Evolutionary conservation across 305 asterid species (phyloP).

Genomic region (Fraxinus sp.): DNA sequence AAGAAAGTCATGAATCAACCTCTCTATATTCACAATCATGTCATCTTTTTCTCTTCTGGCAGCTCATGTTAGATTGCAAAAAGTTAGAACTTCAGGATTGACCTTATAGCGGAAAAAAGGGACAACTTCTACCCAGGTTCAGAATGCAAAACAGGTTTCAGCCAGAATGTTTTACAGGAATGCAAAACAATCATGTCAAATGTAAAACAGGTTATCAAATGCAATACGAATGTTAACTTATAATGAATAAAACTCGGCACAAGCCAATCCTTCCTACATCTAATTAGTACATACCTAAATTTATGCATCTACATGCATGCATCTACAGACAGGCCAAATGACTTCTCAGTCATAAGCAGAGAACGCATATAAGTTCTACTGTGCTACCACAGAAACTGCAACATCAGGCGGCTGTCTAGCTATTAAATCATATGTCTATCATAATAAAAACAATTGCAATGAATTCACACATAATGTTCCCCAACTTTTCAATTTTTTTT

Average conservation of each 20-base stretch:
- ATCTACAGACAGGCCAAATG: background rate
- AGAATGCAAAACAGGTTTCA: background rate
- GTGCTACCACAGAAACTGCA: background rate
- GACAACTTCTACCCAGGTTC: background rate
- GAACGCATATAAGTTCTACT: background rate
- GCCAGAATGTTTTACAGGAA: background rate
- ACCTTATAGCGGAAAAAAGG: background rate
- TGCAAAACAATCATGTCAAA: background rate
- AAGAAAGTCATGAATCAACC: background rate
- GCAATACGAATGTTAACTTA: background rate
- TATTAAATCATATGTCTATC: background rate
- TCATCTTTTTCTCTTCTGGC: background rate
- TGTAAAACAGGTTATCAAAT: background rate
- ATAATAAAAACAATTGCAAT: background rate
- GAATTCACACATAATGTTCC: background rate
- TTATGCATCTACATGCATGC: background rate
- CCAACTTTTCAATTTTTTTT: background rate
- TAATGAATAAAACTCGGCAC: background rate
- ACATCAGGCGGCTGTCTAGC: background rate
- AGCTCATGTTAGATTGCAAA: background rate
- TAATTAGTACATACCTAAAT: background rate
- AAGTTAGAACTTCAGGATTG: background rate
- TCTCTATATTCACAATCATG: background rate
- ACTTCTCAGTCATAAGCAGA: background rate
- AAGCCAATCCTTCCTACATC: background rate